Base-by-base conservation (phyloP, 2,329 filamentous ascomycete genomes). In the Diaporthe sp. region DNA sequence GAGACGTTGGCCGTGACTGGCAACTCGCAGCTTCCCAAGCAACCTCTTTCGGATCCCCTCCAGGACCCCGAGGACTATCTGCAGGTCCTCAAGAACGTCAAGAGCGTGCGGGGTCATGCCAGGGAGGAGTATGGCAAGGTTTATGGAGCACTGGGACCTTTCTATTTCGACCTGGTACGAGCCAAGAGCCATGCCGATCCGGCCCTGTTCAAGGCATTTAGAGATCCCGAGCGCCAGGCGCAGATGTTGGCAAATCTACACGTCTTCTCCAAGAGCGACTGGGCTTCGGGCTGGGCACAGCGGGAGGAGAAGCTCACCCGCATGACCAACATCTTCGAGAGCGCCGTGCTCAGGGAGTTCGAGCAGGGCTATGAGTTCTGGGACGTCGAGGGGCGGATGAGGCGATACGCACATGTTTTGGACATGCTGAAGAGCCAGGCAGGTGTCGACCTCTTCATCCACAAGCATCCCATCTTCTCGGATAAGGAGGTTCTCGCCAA, bases 111-210 rank as follows among this genome's bases (percentile, higher is more conserved):
- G 57, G 97, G 96, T 6, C 91, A 92, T 79, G 97, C 97, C 60
- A 91, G 96, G 77, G 92, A 97, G 79, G 96, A 98, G 83, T 99
- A 96, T 82, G 96, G 94, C 22, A 97, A 94, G 82, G 89, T 98
- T 19, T 97, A 98, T 84, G 93, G 92, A n/a, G 94, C 94, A 5
- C 85, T 99, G 79, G 94, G 93, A 15, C 96, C 96, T 0, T 96
- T 97, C 80, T 99, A 98, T 84, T 91, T 92, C 78, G 95, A 99
- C 82, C 90, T 98, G 57, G 91, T 90, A 49, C 89, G 87, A 77
- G 92, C 93, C 3, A 91, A 88, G 85, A 94, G 87, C 77, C 95
- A 94, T 85, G 91, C 94, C 19, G 94, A 98, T 78, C 95, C 94
- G 9, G 88, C 95, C 46, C 88, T 98, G 12, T 99, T 98, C 84